Base-by-base conservation (phyloP, 345 rosid genomes). In the Xanthoceras sorbifolium region DNA sequence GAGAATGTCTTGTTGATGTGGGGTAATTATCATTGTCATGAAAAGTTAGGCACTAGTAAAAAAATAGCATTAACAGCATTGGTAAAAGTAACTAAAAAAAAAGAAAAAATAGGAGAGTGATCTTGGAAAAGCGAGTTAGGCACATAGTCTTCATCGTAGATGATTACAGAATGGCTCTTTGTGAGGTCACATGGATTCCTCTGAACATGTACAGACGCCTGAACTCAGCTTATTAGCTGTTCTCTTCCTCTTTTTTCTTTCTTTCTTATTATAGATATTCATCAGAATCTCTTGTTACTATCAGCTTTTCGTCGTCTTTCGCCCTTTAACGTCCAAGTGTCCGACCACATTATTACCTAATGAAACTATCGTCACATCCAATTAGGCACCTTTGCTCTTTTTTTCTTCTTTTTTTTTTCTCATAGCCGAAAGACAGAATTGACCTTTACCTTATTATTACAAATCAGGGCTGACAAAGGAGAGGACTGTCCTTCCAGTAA, bases 131-230 rank as follows among this genome's bases (percentile, higher is more conserved):
- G 79, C 20, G 75, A 71, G 76, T 57, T 28, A 14, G 54, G 64
- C 57, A 50, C 29, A 38, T 63, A 74, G 80, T 73, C 73, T 75
- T 64, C 34, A 67, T 29, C 20, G 79, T 50, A 59, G 80, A 76
- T 82, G 87, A 88, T 87, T 81, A 72, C 71, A 76, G 81, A 78
- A 77, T 55, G 82, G 77, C 67, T 63, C 69, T 67, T 82, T 79
- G 82, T 77, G 84, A 76, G 68, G 90, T 89, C 91, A 92, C 92
- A 87, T 86, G 90, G 88, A 86, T 88, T 86, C 91, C 85, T 90
- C 85, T 87, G 88, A 74, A 69, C 77, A 26, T 72, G 72, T 78
- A 46, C 88, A 79, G 84, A 75, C 69, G 77, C 73, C 83, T 66
- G 80, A 78, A 74, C 74, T 65, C 57, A 28, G 32, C 61, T 38